Percentiles rank a stretch among this genome's conserved stretches.
Evolutionary conservation across 495 filamentous ascomycete genomes (phyloP).

Genomic region (Penicillium cataractarum): DNA sequence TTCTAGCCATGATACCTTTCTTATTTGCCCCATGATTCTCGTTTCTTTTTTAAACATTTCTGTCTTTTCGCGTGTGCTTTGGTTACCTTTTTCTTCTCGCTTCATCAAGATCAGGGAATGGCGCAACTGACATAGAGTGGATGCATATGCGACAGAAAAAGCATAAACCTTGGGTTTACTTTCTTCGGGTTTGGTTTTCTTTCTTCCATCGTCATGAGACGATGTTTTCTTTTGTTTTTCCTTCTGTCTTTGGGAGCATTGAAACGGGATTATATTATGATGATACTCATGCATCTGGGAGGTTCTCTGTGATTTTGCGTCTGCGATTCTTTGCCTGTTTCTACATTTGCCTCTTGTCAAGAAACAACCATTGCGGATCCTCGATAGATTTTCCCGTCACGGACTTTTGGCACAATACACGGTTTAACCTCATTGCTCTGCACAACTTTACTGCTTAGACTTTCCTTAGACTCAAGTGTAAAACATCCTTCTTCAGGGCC

Average conservation of each 20-base stretch:
- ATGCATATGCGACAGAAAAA: constrained; percentile 26
- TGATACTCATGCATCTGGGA: constrained; percentile 49
- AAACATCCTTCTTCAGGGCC: background rate
- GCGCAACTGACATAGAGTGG: constrained; percentile 32
- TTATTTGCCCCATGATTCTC: constrained; percentile 14
- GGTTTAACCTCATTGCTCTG: constrained; percentile 5
- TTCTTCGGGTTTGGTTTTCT: constrained; percentile 10
- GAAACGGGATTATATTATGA: constrained; percentile 34
- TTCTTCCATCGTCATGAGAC: constrained; percentile 7
- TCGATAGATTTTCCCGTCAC: constrained; percentile 18
- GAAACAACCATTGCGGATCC: constrained; percentile 8
- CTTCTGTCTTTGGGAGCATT: constrained; percentile 34
- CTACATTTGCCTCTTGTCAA: constrained; percentile 7
- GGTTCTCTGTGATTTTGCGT: constrained; percentile 35
- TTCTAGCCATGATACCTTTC: constrained; percentile 27
- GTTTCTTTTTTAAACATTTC: constrained; percentile 19
- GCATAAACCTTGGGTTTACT: constrained; percentile 20
- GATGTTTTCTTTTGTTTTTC: constrained; percentile 12
- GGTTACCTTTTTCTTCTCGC: constrained; percentile 21
- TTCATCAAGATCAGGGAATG: constrained; percentile 20
- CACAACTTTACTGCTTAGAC: constrained; percentile 1
- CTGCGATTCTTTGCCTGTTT: constrained; percentile 8
- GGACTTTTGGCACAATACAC: constrained; percentile 23
- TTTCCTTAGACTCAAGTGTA: background rate
- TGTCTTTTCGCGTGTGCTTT: constrained; percentile 12